A percentile compares a stretch with the other conserved stretches of the same genome.
Conservation (phyloP, 1,139 yeast genomes). For the Geotrichum citri-aurantii region DNA sequence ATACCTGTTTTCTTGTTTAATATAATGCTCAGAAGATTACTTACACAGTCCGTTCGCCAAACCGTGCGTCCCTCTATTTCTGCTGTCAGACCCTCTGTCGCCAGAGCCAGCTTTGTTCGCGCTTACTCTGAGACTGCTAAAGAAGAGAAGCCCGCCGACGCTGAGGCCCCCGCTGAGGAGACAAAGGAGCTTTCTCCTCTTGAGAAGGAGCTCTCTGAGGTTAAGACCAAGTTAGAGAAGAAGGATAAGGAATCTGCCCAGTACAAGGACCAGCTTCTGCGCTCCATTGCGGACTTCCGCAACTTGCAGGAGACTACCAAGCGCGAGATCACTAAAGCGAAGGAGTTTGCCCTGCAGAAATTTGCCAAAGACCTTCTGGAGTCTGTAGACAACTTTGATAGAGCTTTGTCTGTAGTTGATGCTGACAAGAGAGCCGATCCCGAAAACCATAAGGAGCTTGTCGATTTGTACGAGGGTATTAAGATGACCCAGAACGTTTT, state of each 20-base stretch:
- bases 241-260: constrained; percentile 80
- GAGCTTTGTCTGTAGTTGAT: constrained; percentile 71
- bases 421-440: constrained; percentile 45
- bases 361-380: constrained; percentile 89
- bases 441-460: constrained; percentile 48
- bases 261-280: constrained; percentile 73
- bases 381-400: constrained; percentile 84
- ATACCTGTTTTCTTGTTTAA: background rate
- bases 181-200: constrained; percentile 6
- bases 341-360: constrained; percentile 86
- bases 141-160: constrained; percentile 21
- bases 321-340: constrained; percentile 80
- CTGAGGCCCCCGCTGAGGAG: constrained; percentile 13
- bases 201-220: constrained; percentile 27
- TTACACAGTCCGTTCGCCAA: constrained; percentile 5
- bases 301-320: constrained; percentile 87
- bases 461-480: constrained; percentile 81
- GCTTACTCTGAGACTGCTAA: constrained; percentile 6
- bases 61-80: constrained; percentile 1
- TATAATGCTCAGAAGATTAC: constrained; percentile 14
- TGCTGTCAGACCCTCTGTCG: background rate
- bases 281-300: constrained; percentile 89
- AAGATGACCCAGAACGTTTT: constrained; percentile 84
- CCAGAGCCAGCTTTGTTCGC: constrained; percentile 1
- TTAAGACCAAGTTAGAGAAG: constrained; percentile 51